phyloP scores from a whole-genome alignment of 352 stramenopile species.

The Saprolegnia diclina region DNA sequence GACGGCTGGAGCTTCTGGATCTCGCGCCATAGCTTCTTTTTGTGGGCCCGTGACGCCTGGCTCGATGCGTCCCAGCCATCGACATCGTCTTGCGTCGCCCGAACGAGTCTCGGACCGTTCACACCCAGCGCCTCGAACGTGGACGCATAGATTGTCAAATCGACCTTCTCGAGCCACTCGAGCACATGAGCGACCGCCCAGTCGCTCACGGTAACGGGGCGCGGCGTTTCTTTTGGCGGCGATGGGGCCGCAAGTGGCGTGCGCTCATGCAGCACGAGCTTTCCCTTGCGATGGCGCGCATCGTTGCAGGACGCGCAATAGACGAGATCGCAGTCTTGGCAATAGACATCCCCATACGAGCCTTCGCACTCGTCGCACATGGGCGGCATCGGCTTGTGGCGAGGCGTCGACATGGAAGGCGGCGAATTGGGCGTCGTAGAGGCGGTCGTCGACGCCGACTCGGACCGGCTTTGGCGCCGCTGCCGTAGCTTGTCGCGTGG shows the following conservation, averaged over 20 bases:
- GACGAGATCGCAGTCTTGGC: conserved; percentile 64
- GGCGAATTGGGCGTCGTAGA: conserved; percentile 19
- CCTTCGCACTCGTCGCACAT: conserved; percentile 75
- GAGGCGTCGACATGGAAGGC: neutral
- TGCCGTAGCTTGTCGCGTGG: conserved; percentile 22
- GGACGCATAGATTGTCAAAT: conserved; percentile 52
- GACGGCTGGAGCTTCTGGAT: conserved; percentile 58
- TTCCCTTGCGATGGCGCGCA: conserved; percentile 73
- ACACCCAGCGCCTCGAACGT: conserved; percentile 40
- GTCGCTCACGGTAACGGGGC: conserved; percentile 23
- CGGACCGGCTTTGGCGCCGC: conserved; percentile 15
- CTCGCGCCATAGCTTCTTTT: conserved; percentile 74
- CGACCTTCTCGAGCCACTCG: conserved; percentile 52
- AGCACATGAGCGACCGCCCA: conserved; percentile 47
- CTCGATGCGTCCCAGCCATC: conserved; percentile 39
- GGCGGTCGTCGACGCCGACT: conserved; percentile 15
- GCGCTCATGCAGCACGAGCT: conserved; percentile 63
- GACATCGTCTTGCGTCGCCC: conserved; percentile 42
- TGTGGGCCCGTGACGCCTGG: conserved; percentile 53
- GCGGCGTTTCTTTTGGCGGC: conserved; percentile 4
- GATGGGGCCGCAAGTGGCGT: conserved; percentile 21
- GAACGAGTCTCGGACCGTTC: conserved; percentile 47
- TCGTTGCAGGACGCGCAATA: conserved; percentile 66
- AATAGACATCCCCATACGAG: conserved; percentile 39
- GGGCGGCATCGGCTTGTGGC: neutral